These are phyloP conservation scores for Porphyrellus cyaneotinctus DNA, from an alignment of 768 basidiomycete species.

Conservation along the genomic window DNA sequence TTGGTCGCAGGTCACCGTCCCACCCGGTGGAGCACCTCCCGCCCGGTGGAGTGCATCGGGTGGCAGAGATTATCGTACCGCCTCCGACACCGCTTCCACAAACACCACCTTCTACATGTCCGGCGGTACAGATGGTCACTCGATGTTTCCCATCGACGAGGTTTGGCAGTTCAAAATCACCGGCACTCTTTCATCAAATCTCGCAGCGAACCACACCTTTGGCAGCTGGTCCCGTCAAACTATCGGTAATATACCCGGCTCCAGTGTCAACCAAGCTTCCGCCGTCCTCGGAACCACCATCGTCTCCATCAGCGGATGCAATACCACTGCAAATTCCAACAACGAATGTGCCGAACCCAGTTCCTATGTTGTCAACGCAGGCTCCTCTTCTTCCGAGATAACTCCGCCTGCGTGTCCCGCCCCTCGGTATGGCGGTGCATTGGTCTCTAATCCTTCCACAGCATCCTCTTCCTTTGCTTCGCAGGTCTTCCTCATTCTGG, in stretches of 20 bases:
- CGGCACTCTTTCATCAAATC: slow-evolving; percentile 69
- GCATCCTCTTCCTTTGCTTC: slow-evolving; percentile 50
- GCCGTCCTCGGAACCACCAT: slow-evolving; percentile 52
- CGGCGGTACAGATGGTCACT: slow-evolving; percentile 59
- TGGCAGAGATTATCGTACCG: slow-evolving; percentile 60
- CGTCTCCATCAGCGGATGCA: slow-evolving; percentile 62
- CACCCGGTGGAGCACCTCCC: slow-evolving; percentile 48
- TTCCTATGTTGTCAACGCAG: slow-evolving; percentile 47
- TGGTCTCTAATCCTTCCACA: slow-evolving; percentile 51
- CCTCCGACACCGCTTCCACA: slow-evolving; percentile 28
- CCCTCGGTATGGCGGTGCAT: slow-evolving; percentile 55
- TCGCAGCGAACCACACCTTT: slow-evolving; percentile 39
- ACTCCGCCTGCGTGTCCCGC: slow-evolving; percentile 54
- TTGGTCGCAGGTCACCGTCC: slow-evolving; percentile 60
- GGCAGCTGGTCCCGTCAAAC: slow-evolving; percentile 60
- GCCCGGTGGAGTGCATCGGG: slow-evolving; percentile 70
- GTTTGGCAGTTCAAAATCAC: slow-evolving; percentile 69
- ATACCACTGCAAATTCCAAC: slow-evolving; percentile 35
- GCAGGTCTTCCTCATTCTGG: slow-evolving; percentile 68
- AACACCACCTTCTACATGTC: slow-evolving; percentile 73
- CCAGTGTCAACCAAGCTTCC: slow-evolving; percentile 49
- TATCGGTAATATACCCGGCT: slow-evolving; percentile 32
- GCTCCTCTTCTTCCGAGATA: slow-evolving; percentile 31
- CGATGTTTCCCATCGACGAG: slow-evolving; percentile 50
- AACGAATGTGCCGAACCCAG: slow-evolving; percentile 55